Base-by-base conservation (phyloP, 2,329 filamentous ascomycete genomes). In the Fusarium siculi region DNA sequence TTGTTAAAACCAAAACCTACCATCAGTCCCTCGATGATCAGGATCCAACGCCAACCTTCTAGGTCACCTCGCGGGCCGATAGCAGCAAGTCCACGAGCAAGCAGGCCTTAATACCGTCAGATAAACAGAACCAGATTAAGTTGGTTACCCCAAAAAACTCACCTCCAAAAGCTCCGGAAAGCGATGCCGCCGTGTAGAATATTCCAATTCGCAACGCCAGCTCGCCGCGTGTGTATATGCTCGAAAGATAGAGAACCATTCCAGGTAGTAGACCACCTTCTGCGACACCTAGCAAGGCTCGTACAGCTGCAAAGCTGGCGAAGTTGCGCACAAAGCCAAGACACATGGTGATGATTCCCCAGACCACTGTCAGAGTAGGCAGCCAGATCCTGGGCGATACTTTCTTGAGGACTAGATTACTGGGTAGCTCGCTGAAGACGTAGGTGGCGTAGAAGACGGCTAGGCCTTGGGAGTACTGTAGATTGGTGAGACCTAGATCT, bases 401-500 rank as follows among this genome's bases (percentile, higher is more conserved):
- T 55, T 87, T 89, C 76, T 91, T 92, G 55, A 92, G 81, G 15
- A 92, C 83, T 1, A 92, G 81, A 74, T 92, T 92, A 71, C 87
- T 89, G 5, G 91, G 91, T 14, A 92, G 80, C 75, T 92, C 90
- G 78, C 88, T 89, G 63, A 30, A 32, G 21, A 91, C 89, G 74
- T 92, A 92, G 2, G 89, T 88, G 7, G 89, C 87, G 79, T 92
- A 93, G 76, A 91, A 93, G 4, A 91, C 88, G 18, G 89, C 86
- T 36, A 93, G 82, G 3, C 90, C 90, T 46, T 89, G 87, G 53
- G 90, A 88, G 79, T 92, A 93, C 76, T 93, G 89, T 61, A 85
- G 81, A 64, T 91, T 88, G 9, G 82, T 87, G 71, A 93, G 89
- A 49, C 82, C 78, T 4, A 92, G 79, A 74, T 91, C 88, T 2